Conservation (phyloP, 306 rosid species). For the Trichosanthes cucumerina region DNA sequence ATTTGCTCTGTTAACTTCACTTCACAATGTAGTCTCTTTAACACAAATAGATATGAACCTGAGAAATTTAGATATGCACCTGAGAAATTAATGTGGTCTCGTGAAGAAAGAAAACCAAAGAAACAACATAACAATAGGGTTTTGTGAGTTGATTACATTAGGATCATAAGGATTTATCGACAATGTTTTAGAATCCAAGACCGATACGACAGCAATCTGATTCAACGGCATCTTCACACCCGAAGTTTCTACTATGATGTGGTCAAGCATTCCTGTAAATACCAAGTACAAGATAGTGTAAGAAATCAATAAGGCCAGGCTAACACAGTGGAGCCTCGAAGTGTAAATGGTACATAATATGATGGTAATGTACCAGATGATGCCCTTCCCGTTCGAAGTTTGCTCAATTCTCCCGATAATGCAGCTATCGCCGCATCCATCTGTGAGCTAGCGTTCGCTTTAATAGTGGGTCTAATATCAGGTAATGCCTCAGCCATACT, state of each 20-base stretch:
- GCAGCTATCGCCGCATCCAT: constrained; percentile 80
- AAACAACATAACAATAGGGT: neutral
- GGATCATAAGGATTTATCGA: constrained; percentile 84
- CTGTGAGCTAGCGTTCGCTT: constrained; percentile 55
- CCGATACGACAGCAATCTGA: constrained; percentile 82
- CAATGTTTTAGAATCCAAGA: constrained; percentile 64
- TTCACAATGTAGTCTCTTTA: neutral
- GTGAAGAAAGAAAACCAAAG: neutral
- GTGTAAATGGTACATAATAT: neutral
- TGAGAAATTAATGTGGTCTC: neutral
- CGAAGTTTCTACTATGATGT: constrained; percentile 70
- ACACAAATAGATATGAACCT: neutral
- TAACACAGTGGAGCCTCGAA: neutral
- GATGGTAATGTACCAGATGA: constrained; percentile 51
- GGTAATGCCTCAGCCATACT: constrained; percentile 43
- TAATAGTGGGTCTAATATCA: constrained; percentile 54
- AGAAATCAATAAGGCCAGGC: neutral
- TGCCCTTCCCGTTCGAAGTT: constrained; percentile 89
- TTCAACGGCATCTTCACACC: constrained; percentile 75
- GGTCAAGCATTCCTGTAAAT: constrained; percentile 89
- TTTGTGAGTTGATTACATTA: constrained; percentile 30
- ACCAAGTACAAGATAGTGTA: neutral
- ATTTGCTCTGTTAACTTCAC: neutral
- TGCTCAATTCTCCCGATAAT: constrained; percentile 56
- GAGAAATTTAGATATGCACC: neutral